Percentiles rank a stretch among this genome's conserved stretches.
Conservation (phyloP, 1,284 basidiomycete species). For the Phlebopus sp. region DNA sequence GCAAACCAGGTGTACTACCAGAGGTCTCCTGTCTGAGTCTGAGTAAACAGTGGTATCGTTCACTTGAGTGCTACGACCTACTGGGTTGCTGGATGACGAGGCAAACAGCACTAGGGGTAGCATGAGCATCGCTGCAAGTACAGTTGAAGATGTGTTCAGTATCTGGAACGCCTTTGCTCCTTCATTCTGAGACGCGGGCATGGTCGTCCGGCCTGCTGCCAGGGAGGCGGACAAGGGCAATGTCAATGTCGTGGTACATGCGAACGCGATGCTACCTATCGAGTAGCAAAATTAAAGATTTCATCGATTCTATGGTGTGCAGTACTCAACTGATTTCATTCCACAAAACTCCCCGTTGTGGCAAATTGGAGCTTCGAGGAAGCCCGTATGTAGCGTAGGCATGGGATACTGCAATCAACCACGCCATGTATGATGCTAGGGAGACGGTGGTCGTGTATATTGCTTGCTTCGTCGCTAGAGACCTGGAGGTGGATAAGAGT, state of each 20-base stretch:
- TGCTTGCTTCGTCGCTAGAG: slow-evolving; percentile 50
- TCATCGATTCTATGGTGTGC: not conserved
- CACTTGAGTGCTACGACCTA: slow-evolving; percentile 25
- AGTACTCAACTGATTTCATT: slow-evolving; percentile 57
- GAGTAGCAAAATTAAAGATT: slow-evolving; percentile 9
- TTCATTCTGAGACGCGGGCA: slow-evolving; percentile 43
- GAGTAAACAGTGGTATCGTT: slow-evolving; percentile 1
- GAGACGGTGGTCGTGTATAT: slow-evolving; percentile 58
- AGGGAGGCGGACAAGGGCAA: slow-evolving; percentile 63
- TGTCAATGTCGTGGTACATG: slow-evolving; percentile 62
- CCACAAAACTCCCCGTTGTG: slow-evolving; percentile 52
- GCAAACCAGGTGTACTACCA: slow-evolving; percentile 25
- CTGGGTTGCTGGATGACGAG: slow-evolving; percentile 40
- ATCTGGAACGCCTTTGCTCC: slow-evolving; percentile 55
- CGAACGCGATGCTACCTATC: slow-evolving; percentile 50
- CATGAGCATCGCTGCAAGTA: slow-evolving; percentile 47
- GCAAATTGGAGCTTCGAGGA: slow-evolving; percentile 35
- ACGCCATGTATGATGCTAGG: slow-evolving; percentile 52
- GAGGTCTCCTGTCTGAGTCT: slow-evolving; percentile 24
- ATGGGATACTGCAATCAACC: slow-evolving; percentile 52
- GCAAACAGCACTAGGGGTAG: slow-evolving; percentile 59
- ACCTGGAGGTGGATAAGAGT: slow-evolving; percentile 50
- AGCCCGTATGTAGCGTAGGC: slow-evolving; percentile 47
- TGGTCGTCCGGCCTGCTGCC: slow-evolving; percentile 38
- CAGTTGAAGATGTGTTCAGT: slow-evolving; percentile 50